phyloP scores from a whole-genome alignment of 371 early-diverging fungal species.

The Aphelidium insulamus region DNA sequence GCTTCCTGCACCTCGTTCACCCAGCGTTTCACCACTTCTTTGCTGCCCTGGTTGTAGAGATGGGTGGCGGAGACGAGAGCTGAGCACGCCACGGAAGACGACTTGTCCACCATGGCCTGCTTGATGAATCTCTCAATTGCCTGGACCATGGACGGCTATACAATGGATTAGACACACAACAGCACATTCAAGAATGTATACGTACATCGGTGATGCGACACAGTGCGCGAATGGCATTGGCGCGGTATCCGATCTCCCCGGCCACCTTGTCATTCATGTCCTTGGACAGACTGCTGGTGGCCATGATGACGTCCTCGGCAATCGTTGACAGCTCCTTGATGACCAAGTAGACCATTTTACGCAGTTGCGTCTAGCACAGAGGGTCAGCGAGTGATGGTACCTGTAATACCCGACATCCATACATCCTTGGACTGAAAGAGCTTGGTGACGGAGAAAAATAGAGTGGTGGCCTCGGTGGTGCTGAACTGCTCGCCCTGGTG shows the following conservation, averaged over 20 bases:
- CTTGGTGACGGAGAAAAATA: conserved; percentile 91
- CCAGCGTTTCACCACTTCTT: conserved; percentile 71
- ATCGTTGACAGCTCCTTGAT: conserved; percentile 84
- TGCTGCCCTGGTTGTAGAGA: conserved; percentile 45
- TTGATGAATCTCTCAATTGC: conserved; percentile 89
- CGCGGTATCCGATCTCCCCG: conserved; percentile 64
- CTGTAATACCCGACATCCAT: conserved; percentile 13
- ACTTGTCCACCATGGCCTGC: conserved; percentile 90
- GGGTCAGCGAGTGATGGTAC: background rate
- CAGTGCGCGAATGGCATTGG: conserved; percentile 86
- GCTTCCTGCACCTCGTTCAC: conserved; percentile 75
- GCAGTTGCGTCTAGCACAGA: conserved; percentile 40
- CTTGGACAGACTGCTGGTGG: conserved; percentile 80
- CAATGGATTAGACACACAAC: background rate
- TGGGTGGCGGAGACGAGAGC: conserved; percentile 84
- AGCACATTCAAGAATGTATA: conserved; percentile 1
- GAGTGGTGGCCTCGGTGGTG: conserved; percentile 82
- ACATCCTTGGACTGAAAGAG: conserved; percentile 91
- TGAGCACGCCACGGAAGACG: conserved; percentile 65
- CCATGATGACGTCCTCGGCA: conserved; percentile 93
- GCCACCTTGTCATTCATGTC: conserved; percentile 72
- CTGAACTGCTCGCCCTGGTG: conserved; percentile 71
- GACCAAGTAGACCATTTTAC: conserved; percentile 88
- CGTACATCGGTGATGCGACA: conserved; percentile 83
- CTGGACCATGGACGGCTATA: conserved; percentile 71